Base-by-base conservation (phyloP, 2,329 filamentous ascomycete species). In the Aspergillus sp. region DNA sequence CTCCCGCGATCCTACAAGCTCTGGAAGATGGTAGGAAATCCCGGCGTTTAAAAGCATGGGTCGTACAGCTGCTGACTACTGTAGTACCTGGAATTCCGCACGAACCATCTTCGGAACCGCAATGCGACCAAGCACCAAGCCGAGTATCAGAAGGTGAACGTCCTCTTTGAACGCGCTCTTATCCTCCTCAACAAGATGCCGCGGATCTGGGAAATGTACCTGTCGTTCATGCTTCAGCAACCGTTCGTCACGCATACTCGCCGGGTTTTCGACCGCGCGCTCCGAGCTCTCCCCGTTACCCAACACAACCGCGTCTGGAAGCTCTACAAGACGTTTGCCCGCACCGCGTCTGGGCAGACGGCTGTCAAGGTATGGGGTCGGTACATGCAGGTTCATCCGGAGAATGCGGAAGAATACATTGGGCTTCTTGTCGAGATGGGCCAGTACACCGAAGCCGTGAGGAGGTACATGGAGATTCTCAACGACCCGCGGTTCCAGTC, bases 171-270 rank as follows among this genome's bases (percentile, higher is more conserved):
- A 64, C 76, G 85, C 47, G 88, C 91, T 3, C 67, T 98, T 32
- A 84, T 95, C 37, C 71, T 98, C 25, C 74, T 98, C 41, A 95
- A 98, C 66, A 98, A 98, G 66, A 98, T 98, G 91, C 91, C 93
- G 15, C 76, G 78, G 45, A 91, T 98, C 55, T 98, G 91, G 93
- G 88, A 95, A 58, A 85, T 96, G 78, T 98, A 95, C 57, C 77
- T 98, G 41, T 74, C 74, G 30, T 96, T 98, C 54, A 69, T 98
- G 36, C 77, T 89, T 55, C 78, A 83, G 52, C 91, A 98, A 58
- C 91, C 91, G n/a, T 68, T 93, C 33, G 78, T 98, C 40, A 95
- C 89, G 5, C 71, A 78, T 36, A 93, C 86, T 15, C 78, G 91
- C 37, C 78, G 79, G 43, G 85, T 85, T 1, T 98, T 98, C 63